Base-by-base conservation (phyloP, 176 grass and related monocot species). In the Bromus sterilis region DNA sequence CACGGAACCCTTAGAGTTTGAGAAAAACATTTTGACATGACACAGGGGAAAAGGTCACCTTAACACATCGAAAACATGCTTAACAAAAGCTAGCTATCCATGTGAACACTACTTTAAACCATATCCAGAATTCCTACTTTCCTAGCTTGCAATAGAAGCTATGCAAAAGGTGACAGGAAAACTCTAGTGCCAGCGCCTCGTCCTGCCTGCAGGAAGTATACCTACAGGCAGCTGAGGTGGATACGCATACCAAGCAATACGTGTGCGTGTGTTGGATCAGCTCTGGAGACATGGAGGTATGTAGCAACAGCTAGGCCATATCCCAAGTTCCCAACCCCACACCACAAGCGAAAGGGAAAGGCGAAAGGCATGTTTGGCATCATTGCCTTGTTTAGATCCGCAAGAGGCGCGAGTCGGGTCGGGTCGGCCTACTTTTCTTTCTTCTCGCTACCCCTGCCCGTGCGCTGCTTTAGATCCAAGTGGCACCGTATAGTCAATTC, bases 321-420 rank as follows among this genome's bases (percentile, higher is more conserved):
- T n/a, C 40, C 32, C 16, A n/a, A 68, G 42, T 24, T 53, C 51
- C 5, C 2, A 61, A 11, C 31, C 75, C 76, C 39, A 79, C 58
- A 8, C 35, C 61, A 64, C 75, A 61, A 40, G 18, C 0, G 31
- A 82, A 82, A 81, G 79, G 16, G 67, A 82, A 36, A 82, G 80
- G 57, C 10, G 72, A 84, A 78, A 85, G 46, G 25, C 4, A 24
- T 10, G 57, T 59, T 83, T 70, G 51, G 75, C 65, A 85, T 85
- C 83, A 63, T 71, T 68, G 56, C 49, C 29, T 46, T 46, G 71
- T 69, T 61, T 59, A 82, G 66, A 71, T 60, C 71, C 60, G n/a
- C 30, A 46, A 74, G 53, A 66, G 69, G 53, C 32, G 13, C 46
- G 53, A 53, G 44, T 73, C 42, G 70, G 42, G 44, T 73, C 42